Evolutionary conservation across 1,284 basidiomycete species (phyloP).

Genomic region (Xanthoconium separans): DNA sequence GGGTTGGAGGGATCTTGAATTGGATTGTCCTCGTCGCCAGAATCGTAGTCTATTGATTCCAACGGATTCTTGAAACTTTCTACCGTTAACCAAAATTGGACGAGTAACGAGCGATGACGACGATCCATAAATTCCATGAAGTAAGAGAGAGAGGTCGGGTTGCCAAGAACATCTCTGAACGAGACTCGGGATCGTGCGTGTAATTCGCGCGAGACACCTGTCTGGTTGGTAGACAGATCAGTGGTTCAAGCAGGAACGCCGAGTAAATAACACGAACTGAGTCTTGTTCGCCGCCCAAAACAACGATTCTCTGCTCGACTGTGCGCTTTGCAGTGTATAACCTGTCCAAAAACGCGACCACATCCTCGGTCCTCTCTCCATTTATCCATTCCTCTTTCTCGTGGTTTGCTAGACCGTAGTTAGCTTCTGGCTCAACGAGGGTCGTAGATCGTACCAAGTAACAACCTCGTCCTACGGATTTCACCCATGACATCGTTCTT

Average conservation of each 20-base stretch:
- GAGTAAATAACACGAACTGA: slow-evolving; percentile 40
- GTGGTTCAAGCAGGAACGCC: not conserved
- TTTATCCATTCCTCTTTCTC: slow-evolving; percentile 84
- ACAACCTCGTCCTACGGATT: slow-evolving; percentile 72
- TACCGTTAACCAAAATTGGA: slow-evolving; percentile 97
- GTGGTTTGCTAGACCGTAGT: slow-evolving; percentile 59
- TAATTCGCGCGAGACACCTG: slow-evolving; percentile 39
- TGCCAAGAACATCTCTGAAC: slow-evolving; percentile 77
- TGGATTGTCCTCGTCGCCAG: slow-evolving; percentile 63
- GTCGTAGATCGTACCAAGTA: slow-evolving; percentile 51
- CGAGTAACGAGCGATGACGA: slow-evolving; percentile 76
- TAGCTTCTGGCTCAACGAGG: slow-evolving; percentile 1
- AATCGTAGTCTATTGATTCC: slow-evolving; percentile 75
- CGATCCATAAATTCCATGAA: slow-evolving; percentile 99
- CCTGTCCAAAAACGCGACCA: slow-evolving; percentile 85
- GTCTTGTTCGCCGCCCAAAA: slow-evolving; percentile 72
- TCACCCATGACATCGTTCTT: slow-evolving; percentile 90
- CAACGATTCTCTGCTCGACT: slow-evolving; percentile 81
- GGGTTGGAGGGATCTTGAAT: slow-evolving; percentile 59
- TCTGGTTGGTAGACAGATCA: slow-evolving; percentile 27
- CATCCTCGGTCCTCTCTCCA: slow-evolving; percentile 77
- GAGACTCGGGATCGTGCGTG: slow-evolving; percentile 44
- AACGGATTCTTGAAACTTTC: slow-evolving; percentile 97
- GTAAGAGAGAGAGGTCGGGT: slow-evolving; percentile 88
- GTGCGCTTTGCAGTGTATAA: slow-evolving; percentile 85